phyloP scores from a whole-genome alignment of 2,329 filamentous ascomycete species.

The Clonostachys byssicola region DNA sequence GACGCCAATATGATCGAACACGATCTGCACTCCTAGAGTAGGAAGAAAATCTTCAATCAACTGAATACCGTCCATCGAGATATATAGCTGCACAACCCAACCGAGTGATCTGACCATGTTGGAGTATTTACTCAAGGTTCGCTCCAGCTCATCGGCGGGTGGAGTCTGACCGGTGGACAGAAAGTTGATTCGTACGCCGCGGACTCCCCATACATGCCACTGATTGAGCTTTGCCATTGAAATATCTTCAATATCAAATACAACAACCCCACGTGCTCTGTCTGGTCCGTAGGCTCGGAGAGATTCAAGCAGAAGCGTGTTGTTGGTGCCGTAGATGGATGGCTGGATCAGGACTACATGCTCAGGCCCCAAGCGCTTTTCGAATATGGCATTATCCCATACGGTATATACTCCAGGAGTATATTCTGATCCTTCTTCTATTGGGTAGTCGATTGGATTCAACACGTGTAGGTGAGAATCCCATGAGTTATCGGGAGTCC shows the following conservation, averaged over 20 bases:
- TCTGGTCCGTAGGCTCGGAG: slow-evolving; percentile 41
- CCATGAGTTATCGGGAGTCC: slow-evolving; percentile 43
- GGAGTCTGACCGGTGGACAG: slow-evolving; percentile 43
- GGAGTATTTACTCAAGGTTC: slow-evolving; percentile 40
- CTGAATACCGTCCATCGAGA: slow-evolving; percentile 44
- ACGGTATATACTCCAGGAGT: slow-evolving; percentile 43
- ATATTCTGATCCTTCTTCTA: slow-evolving; percentile 45
- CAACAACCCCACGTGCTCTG: slow-evolving; percentile 49
- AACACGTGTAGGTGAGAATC: slow-evolving; percentile 63
- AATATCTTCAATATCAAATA: slow-evolving; percentile 39
- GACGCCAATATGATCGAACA: slow-evolving; percentile 56
- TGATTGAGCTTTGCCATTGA: slow-evolving; percentile 28
- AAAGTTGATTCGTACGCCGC: slow-evolving; percentile 56
- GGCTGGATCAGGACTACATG: slow-evolving; percentile 59
- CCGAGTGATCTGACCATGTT: slow-evolving; percentile 39
- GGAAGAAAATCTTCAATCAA: slow-evolving; percentile 43
- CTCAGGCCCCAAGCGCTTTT: slow-evolving; percentile 41
- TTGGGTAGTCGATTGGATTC: slow-evolving; percentile 44
- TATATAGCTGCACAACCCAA: slow-evolving; percentile 57
- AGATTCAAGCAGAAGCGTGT: slow-evolving; percentile 52
- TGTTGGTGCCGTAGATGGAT: slow-evolving; percentile 58
- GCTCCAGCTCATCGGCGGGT: slow-evolving; percentile 29
- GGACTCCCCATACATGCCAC: slow-evolving; percentile 55
- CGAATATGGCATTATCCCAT: slow-evolving; percentile 44
- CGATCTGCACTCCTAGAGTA: slow-evolving; percentile 43